Evolutionary conservation across 257 asterid species (phyloP), one percentile per base, ranked within the genome.

Genomic region (Petunia secreta): DNA sequence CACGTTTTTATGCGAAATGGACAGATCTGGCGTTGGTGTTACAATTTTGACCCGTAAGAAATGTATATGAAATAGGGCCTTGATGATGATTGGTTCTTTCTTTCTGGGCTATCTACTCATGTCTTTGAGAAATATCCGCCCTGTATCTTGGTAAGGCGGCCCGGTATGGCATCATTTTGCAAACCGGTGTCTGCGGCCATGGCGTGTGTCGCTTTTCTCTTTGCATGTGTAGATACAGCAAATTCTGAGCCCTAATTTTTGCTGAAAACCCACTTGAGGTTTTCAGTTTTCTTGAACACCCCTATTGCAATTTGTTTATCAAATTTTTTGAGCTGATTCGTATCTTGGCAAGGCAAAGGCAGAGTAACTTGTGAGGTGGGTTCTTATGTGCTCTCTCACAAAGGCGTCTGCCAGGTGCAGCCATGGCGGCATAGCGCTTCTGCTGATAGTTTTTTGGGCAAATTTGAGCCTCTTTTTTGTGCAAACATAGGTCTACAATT

Each of bases 61-160:
- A 25, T 25, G 25, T 25, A 15, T 60, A 52, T 13, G 9, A 54
- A 2, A 8, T 41, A 41, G 39, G 81, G 85, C 84, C 78, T 63
- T 84, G 87, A 84, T 53, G 87, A 63, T 80, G 55, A 36, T 25
- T 25, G 25, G 25, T 8, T 53, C 48, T 55, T 63, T 66, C 66
- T 40, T 75, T 63, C 25, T 78, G 80, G 65, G 77, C 55, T 63
- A 5, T 36, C 50, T 7, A 58, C 3, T 40, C 37, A 75, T 71
- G 34, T 79, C 55, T 75, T 39, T 25, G 81, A 62, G 54, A 7
- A 50, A 65, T 25, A 71, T 43, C 68, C 40, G 39, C 73, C 81
- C 83, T 76, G 76, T 81, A 78, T 84, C 84, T 81, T 81, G 85
- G 87, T 81, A 78, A 81, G 81, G 85, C 81, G 39, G 57, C 39